Conservation (phyloP, 768 basidiomycete genomes). For the Daedaleopsis nitida region DNA sequence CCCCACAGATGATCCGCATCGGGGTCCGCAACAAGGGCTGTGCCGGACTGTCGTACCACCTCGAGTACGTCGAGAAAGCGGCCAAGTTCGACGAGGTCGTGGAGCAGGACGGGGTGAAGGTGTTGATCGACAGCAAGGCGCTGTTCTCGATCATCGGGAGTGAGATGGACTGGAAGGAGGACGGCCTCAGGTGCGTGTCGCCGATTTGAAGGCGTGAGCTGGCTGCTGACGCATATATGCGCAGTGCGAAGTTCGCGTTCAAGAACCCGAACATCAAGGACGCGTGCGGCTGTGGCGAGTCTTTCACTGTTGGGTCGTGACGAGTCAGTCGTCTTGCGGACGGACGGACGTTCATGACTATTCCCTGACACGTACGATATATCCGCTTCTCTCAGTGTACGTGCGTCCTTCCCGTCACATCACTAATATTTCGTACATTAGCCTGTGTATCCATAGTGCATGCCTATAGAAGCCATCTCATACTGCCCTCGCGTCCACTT, state of each 20-base stretch:
- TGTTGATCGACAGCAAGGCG: conserved; percentile 95
- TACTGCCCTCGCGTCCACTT: too few species aligned
- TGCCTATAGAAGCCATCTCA: not conserved
- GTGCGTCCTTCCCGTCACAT: not conserved
- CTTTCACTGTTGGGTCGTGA: conserved; percentile 62
- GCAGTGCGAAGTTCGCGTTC: conserved; percentile 78
- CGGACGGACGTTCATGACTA: not conserved
- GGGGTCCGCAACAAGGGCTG: conserved; percentile 98
- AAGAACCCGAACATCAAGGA: conserved; percentile 94
- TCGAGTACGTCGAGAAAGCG: conserved; percentile 92
- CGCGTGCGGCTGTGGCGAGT: conserved; percentile 94
- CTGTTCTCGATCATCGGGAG: conserved; percentile 98
- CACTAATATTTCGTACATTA: conserved; percentile 15
- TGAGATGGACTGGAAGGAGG: conserved; percentile 99
- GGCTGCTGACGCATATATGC: conserved; percentile 4
- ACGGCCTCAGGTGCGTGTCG: conserved; percentile 72
- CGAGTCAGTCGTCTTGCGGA: conserved; percentile 1
- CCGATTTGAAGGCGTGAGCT: not conserved
- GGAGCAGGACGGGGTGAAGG: conserved; percentile 91
- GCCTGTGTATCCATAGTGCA: conserved; percentile 16
- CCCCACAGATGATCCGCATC: conserved; percentile 90
- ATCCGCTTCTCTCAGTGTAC: not conserved
- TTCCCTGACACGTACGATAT: conserved; percentile 10
- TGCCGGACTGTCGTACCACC: conserved; percentile 86
- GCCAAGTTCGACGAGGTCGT: conserved; percentile 96